Evolutionary conservation across 2,329 filamentous ascomycete species (phyloP), one percentile per base, ranked within the genome.

Genomic region (Zasmidium citrigriseum): DNA sequence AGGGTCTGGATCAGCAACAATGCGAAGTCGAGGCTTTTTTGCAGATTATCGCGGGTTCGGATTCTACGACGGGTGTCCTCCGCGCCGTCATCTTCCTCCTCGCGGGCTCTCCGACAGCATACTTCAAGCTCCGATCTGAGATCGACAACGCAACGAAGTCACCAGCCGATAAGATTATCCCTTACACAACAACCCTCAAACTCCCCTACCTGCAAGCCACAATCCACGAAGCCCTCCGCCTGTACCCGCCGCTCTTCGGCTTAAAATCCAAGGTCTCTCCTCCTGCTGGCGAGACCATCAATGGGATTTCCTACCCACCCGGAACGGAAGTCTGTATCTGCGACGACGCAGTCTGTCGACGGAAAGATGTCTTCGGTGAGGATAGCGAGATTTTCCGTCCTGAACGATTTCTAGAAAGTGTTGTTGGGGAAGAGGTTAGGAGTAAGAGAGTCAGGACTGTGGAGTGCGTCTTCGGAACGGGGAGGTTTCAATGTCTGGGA

Each of bases 51-150:
- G 82, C 82, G 3, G 83, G 83, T 11, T 80, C 81, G 0, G 83
- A 86, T 57, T 83, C 81, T 0, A 82, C 82, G 0, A 80, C 83
- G 0, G 82, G 81, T 0, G 77, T 77, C 4, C 77, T 86, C 18
- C 77, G 82, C 3, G 73, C 74, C 20, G 82, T 77, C 1, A 62
- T 85, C 50, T 75, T 83, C 21, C 73, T 81, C 60, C 64, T 85
- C 44, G 74, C 80, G 29, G 78, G 75, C 44, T 78, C 75, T 25
- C 78, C 79, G 0, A 67, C 69, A 1, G 77, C 80, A 1, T 78
- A 80, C 64, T 52, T 53, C n/a, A 78, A 68, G 9, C 72, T 86
- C 0, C 75, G 74, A n/a, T 68, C 55, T 0, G 80, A 85, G 59
- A 77, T 83, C n/a, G 76, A 77, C 66, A 63, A 52, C 3, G 73